phyloP scores from a whole-genome alignment of 129 eudicot species.

The Ambrosia trifida region DNA sequence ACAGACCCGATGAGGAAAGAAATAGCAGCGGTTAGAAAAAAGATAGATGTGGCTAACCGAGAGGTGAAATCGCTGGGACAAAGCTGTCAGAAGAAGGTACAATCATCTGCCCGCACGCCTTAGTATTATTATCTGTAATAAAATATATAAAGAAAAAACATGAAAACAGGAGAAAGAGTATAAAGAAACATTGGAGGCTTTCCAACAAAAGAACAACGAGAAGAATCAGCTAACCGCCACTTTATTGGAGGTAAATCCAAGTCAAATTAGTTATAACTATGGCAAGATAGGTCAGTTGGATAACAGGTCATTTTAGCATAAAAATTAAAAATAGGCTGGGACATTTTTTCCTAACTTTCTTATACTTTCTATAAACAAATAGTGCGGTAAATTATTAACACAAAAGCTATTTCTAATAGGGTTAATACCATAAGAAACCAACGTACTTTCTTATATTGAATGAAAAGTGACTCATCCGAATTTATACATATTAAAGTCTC shows the following conservation, averaged over 20 bases:
- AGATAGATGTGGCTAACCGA: slow-evolving; percentile 64
- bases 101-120: slow-evolving; percentile 3
- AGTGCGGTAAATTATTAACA: background rate
- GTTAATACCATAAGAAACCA: background rate
- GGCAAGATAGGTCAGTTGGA: slow-evolving; percentile 10
- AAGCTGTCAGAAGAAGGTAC: slow-evolving; percentile 77
- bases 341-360: background rate
- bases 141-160: background rate
- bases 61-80: slow-evolving; percentile 67
- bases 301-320: background rate
- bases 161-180: slow-evolving; percentile 77
- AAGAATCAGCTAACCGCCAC: slow-evolving; percentile 61
- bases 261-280: background rate
- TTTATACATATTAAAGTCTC: background rate
- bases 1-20: slow-evolving; percentile 85
- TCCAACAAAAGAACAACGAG: slow-evolving; percentile 73
- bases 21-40: slow-evolving; percentile 59
- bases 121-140: slow-evolving; percentile 7
- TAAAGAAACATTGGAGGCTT: slow-evolving; percentile 72
- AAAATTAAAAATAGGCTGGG: background rate
- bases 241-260: slow-evolving; percentile 58
- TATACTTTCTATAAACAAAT: background rate
- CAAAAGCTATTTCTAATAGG: background rate
- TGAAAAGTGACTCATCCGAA: background rate
- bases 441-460: background rate